Evolutionary conservation across 2,329 filamentous ascomycete genomes (phyloP), one percentile per base, ranked within the genome.

Genomic region (Thelonectria discophora): DNA sequence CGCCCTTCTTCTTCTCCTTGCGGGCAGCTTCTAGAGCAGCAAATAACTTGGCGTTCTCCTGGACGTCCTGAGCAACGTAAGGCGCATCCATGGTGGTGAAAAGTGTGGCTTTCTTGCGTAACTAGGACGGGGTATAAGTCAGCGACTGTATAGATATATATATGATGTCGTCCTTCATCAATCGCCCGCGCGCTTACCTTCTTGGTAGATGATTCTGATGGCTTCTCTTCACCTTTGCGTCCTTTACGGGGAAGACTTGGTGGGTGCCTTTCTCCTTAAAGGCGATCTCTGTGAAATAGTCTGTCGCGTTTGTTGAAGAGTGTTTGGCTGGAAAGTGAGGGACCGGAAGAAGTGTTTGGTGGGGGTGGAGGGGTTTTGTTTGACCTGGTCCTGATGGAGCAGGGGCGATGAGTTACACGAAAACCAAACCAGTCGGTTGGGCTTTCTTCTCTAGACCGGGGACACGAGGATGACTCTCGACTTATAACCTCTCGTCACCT

Each of bases 31-130:
- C 86, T 17, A 97, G 84, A 21, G 80, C 80, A 21, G 81, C 80
- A 18, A 96, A 77, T 70, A 98, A 84, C 54, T 84, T 80, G 3
- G 85, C 79, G 58, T 95, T 84, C 70, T 91, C 84, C 49, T 88
- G 81, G 10, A 83, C 80, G 73, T 97, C 86, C 77, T 97, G 94
- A 4, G 84, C 76, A 63, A 81, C 78, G 74, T 88, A 90, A 2
- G 91, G 92, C 21, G 84, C 67, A 55, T 69, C 66, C 76, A 77
- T 77, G n/a, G 34, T 64, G 57, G 20, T 27, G 18, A 51, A n/a
- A 7, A 11, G 27, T 17, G 4, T 24, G 24, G 20, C 9, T 20
- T 30, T 18, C 27, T n/a, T 39, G 39, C n/a, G 32, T 57, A 49
- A 46, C 58, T 61, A 27, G 17, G 12, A 40, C n/a, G 12, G 15